phyloP scores from a whole-genome alignment of 2,329 filamentous ascomycete genomes.

The Colletotrichum tamarilloi region DNA sequence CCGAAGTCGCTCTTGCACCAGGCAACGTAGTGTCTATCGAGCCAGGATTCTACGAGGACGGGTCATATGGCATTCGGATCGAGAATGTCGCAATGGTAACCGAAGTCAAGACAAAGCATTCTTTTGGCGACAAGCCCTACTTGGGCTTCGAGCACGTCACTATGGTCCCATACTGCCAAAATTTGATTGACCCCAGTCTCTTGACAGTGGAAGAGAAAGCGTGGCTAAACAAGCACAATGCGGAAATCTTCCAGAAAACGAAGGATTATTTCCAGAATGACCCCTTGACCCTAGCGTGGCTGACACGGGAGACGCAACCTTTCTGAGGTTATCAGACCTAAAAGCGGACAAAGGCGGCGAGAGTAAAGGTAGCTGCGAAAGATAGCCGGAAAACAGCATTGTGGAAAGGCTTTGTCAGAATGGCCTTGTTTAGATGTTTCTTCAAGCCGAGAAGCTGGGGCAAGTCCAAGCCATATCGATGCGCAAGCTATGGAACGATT shows the following conservation, averaged over 20 bases:
- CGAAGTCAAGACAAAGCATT: conserved; percentile 86
- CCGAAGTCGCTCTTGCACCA: conserved; percentile 88
- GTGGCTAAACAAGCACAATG: conserved; percentile 90
- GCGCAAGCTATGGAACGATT: conserved; percentile 41
- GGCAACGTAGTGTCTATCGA: conserved; percentile 97
- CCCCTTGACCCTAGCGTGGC: conserved; percentile 78
- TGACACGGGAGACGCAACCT: conserved; percentile 85
- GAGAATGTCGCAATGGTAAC: conserved; percentile 95
- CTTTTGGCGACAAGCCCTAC: conserved; percentile 94
- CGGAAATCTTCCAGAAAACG: conserved; percentile 85
- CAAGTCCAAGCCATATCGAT: conserved; percentile 47
- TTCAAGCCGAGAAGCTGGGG: conserved; percentile 44
- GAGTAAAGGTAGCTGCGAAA: conserved; percentile 78
- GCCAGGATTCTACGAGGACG: conserved; percentile 97
- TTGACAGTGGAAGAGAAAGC: conserved; percentile 79
- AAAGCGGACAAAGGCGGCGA: conserved; percentile 65
- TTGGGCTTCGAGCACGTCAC: conserved; percentile 97
- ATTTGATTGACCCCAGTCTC: conserved; percentile 80
- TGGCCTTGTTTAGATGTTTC: conserved; percentile 43
- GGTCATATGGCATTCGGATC: conserved; percentile 92
- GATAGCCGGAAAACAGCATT: conserved; percentile 48
- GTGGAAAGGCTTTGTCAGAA: conserved; percentile 19
- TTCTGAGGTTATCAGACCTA: conserved; percentile 51
- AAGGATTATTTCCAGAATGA: conserved; percentile 80
- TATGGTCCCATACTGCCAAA: conserved; percentile 94